Evolutionary conservation across 768 basidiomycete genomes (phyloP).

Genomic region (Tephrocybe sp.): DNA sequence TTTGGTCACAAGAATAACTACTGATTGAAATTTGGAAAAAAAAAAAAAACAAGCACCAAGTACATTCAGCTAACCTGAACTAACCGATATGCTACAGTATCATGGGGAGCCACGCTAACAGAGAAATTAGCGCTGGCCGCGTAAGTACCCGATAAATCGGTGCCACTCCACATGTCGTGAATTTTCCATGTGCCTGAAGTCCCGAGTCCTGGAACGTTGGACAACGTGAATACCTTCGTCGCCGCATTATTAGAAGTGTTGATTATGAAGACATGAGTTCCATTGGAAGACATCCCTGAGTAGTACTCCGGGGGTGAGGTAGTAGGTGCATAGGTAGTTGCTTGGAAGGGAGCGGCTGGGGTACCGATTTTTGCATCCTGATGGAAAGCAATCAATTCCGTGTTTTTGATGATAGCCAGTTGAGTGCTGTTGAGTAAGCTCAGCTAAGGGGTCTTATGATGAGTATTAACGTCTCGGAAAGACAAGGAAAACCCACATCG

Average conservation of each 20-base stretch:
- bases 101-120: conserved; percentile 43
- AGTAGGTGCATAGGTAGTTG: conserved; percentile 32
- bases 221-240: conserved; percentile 44
- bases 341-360: conserved; percentile 46
- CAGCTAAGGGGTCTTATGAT: conserved; percentile 30
- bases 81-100: conserved; percentile 50
- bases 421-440: conserved; percentile 36
- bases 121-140: conserved; percentile 32
- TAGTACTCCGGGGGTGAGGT: conserved; percentile 53
- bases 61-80: conserved; percentile 15
- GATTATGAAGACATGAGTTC: conserved; percentile 53
- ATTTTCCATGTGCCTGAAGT: conserved; percentile 34
- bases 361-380: conserved; percentile 45
- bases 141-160: conserved; percentile 40
- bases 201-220: conserved; percentile 42
- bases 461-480: background rate
- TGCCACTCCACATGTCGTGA: conserved; percentile 55
- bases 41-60: background rate
- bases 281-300: conserved; percentile 44
- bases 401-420: conserved; percentile 46
- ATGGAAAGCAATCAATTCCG: conserved; percentile 52
- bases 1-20: background rate
- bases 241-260: conserved; percentile 39
- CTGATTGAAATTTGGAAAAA: background rate
- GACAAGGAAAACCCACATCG: conserved; percentile 25